These are phyloP conservation scores for Skeletonema menzelii DNA, from an alignment of 108 stramenopile species.

Conservation along the genomic window DNA sequence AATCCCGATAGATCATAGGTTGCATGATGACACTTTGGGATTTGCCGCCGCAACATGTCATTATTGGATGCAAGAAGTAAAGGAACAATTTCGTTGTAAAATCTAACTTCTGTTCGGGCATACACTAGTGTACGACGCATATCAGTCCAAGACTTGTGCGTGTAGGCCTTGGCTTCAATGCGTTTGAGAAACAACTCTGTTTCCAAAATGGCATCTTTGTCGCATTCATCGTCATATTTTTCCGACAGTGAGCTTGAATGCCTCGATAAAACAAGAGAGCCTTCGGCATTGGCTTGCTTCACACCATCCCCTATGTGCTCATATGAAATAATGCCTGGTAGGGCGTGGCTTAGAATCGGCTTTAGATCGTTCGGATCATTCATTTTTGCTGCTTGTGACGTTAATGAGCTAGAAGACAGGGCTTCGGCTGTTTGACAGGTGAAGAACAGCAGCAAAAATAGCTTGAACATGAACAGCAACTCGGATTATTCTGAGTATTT, in stretches of 20 bases:
- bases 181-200: conserved; percentile 44
- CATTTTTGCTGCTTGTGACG: background rate
- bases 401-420: background rate
- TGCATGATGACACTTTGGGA: conserved; percentile 49
- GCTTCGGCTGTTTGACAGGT: background rate
- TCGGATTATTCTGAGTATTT: no score
- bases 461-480: no score
- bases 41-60: background rate
- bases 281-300: conserved; percentile 41
- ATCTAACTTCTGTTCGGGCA: conserved; percentile 71
- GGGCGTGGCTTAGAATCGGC: conserved; percentile 13
- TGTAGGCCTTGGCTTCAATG: conserved; percentile 19
- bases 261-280: conserved; percentile 27
- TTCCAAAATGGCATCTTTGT: background rate
- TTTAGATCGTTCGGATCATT: background rate
- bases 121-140: conserved; percentile 76
- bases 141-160: conserved; percentile 72
- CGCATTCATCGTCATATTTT: conserved; percentile 2
- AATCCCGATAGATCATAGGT: conserved; percentile 59
- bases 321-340: conserved; percentile 18
- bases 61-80: conserved; percentile 19
- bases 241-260: conserved; percentile 28
- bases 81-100: conserved; percentile 71
- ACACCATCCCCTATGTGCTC: conserved; percentile 7
- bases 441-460: background rate